phyloP scores from a whole-genome alignment of 495 filamentous ascomycete genomes.

The Aspergillus funiculosus region DNA sequence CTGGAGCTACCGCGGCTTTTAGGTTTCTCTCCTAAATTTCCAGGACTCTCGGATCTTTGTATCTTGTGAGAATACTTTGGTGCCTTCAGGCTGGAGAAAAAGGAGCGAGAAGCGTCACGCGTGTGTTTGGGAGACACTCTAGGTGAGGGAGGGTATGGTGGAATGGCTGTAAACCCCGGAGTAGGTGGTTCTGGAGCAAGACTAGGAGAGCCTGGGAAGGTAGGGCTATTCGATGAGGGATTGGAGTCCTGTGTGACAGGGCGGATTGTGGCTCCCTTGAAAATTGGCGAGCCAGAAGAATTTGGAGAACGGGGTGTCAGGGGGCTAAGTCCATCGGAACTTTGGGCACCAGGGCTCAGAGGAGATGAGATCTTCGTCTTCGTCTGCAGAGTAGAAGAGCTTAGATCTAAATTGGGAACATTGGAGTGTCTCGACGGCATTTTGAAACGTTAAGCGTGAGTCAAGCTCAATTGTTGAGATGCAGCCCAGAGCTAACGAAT shows the following conservation, averaged over 20 bases:
- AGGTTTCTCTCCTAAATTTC: slow-evolving; percentile 33
- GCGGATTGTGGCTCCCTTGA: slow-evolving; percentile 42
- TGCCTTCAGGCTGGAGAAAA: slow-evolving; percentile 53
- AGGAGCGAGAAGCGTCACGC: slow-evolving; percentile 50
- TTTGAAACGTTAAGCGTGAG: slow-evolving; percentile 23
- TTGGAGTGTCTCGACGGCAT: slow-evolving; percentile 42
- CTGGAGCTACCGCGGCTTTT: slow-evolving; percentile 42
- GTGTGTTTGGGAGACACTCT: slow-evolving; percentile 43
- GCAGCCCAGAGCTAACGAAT: too few relatives aligned
- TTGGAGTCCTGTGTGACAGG: slow-evolving; percentile 40
- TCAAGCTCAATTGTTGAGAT: background rate
- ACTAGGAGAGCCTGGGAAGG: slow-evolving; percentile 28
- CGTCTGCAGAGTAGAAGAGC: slow-evolving; percentile 29
- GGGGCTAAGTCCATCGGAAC: slow-evolving; percentile 38
- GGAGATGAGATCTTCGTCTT: slow-evolving; percentile 33
- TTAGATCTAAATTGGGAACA: slow-evolving; percentile 43
- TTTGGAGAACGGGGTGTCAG: slow-evolving; percentile 42
- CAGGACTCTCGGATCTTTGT: slow-evolving; percentile 39
- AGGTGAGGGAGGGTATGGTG: slow-evolving; percentile 48
- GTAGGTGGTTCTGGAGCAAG: slow-evolving; percentile 31
- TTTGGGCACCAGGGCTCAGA: slow-evolving; percentile 34
- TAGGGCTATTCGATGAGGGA: slow-evolving; percentile 31
- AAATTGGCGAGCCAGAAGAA: slow-evolving; percentile 38
- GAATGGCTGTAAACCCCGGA: slow-evolving; percentile 49
- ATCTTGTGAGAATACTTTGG: slow-evolving; percentile 47